These are phyloP conservation scores for Chrysosporium queenslandicum DNA, from an alignment of 2,329 filamentous ascomycete species.

Conservation along the genomic window DNA sequence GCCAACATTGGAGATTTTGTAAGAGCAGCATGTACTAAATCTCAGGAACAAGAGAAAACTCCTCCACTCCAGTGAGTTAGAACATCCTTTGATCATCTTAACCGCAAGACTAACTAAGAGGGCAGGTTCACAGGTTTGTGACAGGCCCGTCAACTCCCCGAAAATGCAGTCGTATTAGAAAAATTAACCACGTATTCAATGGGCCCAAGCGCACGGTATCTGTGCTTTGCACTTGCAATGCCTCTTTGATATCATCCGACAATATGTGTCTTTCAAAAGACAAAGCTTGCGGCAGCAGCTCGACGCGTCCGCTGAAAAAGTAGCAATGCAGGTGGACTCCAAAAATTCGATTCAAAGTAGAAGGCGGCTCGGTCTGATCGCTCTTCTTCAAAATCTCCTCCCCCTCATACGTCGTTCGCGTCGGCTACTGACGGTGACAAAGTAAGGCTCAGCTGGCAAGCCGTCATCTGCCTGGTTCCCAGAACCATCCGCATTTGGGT, in stretches of 20 bases:
- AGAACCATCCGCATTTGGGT: constrained; percentile 22
- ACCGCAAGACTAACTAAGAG: too few species aligned
- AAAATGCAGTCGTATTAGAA: not conserved
- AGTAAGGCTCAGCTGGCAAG: constrained; percentile 30
- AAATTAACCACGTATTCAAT: too few species aligned
- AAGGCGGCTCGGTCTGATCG: not conserved
- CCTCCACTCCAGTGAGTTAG: too few species aligned
- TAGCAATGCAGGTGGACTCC: not conserved
- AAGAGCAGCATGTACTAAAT: too few species aligned
- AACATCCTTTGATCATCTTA: too few species aligned
- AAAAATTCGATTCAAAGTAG: not conserved
- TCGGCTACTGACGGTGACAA: constrained; percentile 29
- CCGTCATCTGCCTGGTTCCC: constrained; percentile 30
- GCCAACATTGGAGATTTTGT: too few species aligned
- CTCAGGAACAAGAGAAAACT: too few species aligned
- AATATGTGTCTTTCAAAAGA: not conserved
- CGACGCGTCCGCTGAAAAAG: not conserved
- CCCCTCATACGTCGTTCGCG: constrained; percentile 27
- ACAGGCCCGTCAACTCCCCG: not conserved
- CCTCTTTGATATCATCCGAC: not conserved
- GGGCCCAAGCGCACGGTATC: too few species aligned
- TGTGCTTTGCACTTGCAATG: not conserved
- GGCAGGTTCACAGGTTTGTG: too few species aligned
- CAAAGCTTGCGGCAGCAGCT: not conserved
- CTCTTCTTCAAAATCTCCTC: constrained; percentile 15